These are phyloP conservation scores for Cystofilobasidium ferigula DNA, from an alignment of 768 basidiomycete species.

Conservation along the genomic window DNA sequence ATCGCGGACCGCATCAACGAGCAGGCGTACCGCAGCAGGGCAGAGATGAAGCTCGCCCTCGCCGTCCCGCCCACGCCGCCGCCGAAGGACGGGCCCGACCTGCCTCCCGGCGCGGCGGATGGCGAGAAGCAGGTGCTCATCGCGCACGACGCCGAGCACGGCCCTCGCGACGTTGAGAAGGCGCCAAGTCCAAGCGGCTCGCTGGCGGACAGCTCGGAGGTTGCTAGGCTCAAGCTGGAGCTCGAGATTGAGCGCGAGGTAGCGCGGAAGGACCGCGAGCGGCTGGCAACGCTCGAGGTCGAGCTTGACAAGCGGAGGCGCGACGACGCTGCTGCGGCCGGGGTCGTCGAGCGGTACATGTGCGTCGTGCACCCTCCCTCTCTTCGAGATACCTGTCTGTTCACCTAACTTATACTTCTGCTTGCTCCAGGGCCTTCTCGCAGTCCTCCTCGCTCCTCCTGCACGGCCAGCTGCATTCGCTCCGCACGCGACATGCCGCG, in stretches of 20 bases:
- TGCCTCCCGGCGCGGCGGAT: background rate
- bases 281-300: constrained; percentile 44
- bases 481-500: constrained; percentile 54
- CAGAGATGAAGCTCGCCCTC: background rate
- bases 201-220: background rate
- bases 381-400: background rate
- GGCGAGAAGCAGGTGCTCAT: background rate
- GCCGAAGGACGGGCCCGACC: background rate
- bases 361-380: constrained; percentile 38
- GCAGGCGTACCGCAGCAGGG: constrained; percentile 29
- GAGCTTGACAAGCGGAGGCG: constrained; percentile 50
- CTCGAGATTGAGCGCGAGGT: constrained; percentile 45
- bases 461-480: constrained; percentile 50
- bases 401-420: background rate
- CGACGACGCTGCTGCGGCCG: constrained; percentile 65
- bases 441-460: constrained; percentile 60
- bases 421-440: constrained; percentile 61
- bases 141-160: background rate
- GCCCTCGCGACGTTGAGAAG: background rate
- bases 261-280: constrained; percentile 42
- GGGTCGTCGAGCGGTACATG: constrained; percentile 80
- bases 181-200: background rate
- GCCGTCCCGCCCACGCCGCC: background rate
- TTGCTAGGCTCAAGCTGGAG: constrained; percentile 31
- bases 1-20: constrained; percentile 28